Evolutionary conservation across 2,329 filamentous ascomycete genomes (phyloP), one percentile per base, ranked within the genome.

Genomic region (Cordyceps pruinosa): DNA sequence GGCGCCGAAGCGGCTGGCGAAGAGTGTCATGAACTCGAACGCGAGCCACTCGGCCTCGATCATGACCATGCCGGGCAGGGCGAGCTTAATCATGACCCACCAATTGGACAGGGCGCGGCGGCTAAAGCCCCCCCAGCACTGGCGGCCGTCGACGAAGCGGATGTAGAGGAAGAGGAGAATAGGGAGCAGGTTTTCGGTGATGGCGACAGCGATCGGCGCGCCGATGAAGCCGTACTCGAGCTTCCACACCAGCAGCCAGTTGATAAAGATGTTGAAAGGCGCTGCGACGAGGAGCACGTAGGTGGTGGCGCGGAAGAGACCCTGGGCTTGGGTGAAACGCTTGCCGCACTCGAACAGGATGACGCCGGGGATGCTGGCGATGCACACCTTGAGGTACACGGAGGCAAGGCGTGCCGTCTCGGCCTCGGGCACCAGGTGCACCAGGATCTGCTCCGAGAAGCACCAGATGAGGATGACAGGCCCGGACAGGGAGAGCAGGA

Each of bases 41-140:
- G 92, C 91, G 12, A 97, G 80, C 74, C 89, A 96, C 70, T 97
- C 93, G 5, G 93, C 91, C 69, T 95, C 86, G 2, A 97, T 88
- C 92, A 97, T 97, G 62, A 96, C 76, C 69, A 97, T 85, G 1
- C 93, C 93, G 0, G 93, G 92, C 13, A 97, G 75, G 0, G 93
- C 90, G 37, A 97, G 85, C 48, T 85, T 84, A 65, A 97, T 83
- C 93, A 96, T 95, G 9, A 70, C 66, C 65, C 93, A 58, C 89
- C 89, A 94, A 67, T 93, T 93, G 50, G 76, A 75, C 51, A 91
- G 77, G 8, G 88, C 88, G 32, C 82, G 81, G 60, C 74, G 77
- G 48, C 84, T 88, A 69, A 95, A 87, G 13, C 90, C 90, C 58
- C 87, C 87, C 90, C 90, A 96, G 75, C 90, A 95, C 65, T 91